A percentile compares a stretch with the other conserved stretches of the same genome.
These are phyloP conservation scores for Globisporangium echinulatum DNA, from an alignment of 352 stramenopile species.

Conservation along the genomic window DNA sequence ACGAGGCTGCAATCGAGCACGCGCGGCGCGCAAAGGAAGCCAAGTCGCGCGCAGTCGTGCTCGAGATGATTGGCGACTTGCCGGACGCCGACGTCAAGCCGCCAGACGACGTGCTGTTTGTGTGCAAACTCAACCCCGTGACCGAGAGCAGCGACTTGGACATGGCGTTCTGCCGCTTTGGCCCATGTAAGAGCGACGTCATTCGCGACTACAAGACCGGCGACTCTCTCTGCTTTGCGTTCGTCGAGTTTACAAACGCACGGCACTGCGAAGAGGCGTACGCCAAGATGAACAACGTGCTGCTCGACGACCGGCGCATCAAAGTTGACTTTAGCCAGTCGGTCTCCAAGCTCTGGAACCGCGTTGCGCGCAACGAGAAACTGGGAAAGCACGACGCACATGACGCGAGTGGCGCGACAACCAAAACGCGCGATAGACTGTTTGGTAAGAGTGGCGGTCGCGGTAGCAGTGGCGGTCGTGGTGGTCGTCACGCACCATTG, in stretches of 20 bases:
- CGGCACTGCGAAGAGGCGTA: conserved; percentile 95
- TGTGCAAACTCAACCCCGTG: conserved; percentile 95
- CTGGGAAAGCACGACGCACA: conserved; percentile 35
- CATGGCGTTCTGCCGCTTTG: conserved; percentile 93
- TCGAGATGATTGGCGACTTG: conserved; percentile 99
- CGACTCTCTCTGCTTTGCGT: conserved; percentile 97
- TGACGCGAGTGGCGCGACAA: conserved; percentile 15
- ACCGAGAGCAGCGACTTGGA: conserved; percentile 93
- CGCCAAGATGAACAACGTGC: conserved; percentile 99
- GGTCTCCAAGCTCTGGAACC: conserved; percentile 97
- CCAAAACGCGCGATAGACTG: conserved; percentile 12
- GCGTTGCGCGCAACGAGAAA: conserved; percentile 64
- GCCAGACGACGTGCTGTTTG: conserved; percentile 98
- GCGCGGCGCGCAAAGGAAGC: conserved; percentile 88
- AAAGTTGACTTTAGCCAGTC: conserved; percentile 98
- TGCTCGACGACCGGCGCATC: conserved; percentile 96
- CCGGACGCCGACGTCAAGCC: conserved; percentile 96
- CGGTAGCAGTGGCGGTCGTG: too few species aligned
- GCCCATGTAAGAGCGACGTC: conserved; percentile 88
- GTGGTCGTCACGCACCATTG: conserved; percentile 9
- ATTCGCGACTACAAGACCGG: conserved; percentile 97
- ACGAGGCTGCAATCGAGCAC: conserved; percentile 87
- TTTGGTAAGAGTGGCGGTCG: conserved; percentile 16
- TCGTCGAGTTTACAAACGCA: conserved; percentile 96
- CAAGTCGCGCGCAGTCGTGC: conserved; percentile 93